Evolutionary conservation across 495 filamentous ascomycete species (phyloP), one percentile per base, ranked within the genome.

Genomic region (Cercophora scortea): DNA sequence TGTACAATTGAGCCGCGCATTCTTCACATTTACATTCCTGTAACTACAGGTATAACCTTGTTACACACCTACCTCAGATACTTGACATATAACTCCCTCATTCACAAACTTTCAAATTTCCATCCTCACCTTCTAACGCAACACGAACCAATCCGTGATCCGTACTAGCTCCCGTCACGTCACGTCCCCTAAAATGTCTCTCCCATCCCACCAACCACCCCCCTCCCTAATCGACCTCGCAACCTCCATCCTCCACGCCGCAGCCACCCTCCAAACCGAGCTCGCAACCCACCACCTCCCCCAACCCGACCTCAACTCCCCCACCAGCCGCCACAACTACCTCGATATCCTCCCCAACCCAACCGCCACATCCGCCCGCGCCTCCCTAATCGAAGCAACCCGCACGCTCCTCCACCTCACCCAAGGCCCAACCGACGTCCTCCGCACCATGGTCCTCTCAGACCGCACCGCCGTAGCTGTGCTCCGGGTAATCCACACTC

Each of bases 271-370:
- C 8, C 43, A 53, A 33, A 43, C 40, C 8, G 25, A 53, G 10
- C 50, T 53, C 35, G 34, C 19, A 33, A 47, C 32, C 9, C 25
- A 44, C 4, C 8, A 41, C 16, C 42, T 53, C 43, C 42, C 42
- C 6, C 43, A 46, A 5, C 50, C 50, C 15, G n/a, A 17, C 38
- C 39, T 53, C 34, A n/a, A n/a, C 25, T 7, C 16, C 10, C n/a
- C 32, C n/a, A 6, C 17, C 13, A 43, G 50, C n/a, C 50, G 32
- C 3, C 42, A 18, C 10, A 32, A 47, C 19, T 53, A 53, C 43
- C 50, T 39, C 50, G 50, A 47, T 11, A 42, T 53, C 34, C 34
- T 40, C 33, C 8, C 34, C 42, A 53, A 53, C 19, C 25, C 50
- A 10, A 6, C n/a, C 15, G 50, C 50, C 12, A 25, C 40, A 6